Percentiles rank a stretch among this genome's conserved stretches.
Evolutionary conservation across 768 basidiomycete genomes (phyloP).

Genomic region (Cystofilobasidium capitatum): DNA sequence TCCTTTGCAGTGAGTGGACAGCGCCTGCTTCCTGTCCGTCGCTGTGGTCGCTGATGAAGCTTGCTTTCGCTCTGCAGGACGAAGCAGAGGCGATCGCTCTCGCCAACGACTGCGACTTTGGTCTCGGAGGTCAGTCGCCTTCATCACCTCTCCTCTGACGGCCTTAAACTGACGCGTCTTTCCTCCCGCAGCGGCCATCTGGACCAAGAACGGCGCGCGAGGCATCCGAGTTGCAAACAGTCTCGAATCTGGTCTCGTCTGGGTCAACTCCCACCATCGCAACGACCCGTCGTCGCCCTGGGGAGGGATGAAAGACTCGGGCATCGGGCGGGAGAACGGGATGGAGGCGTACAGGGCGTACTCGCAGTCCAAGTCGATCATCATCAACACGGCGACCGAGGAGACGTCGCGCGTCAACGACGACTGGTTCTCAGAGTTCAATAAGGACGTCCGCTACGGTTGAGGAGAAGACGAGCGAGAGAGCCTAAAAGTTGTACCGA

Average conservation of each 20-base stretch:
- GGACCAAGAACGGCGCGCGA: constrained; percentile 64
- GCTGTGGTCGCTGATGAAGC: neutral
- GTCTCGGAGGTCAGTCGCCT: constrained; percentile 46
- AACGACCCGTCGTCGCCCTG: constrained; percentile 85
- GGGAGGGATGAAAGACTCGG: constrained; percentile 86
- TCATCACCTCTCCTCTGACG: neutral
- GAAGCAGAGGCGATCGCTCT: constrained; percentile 58
- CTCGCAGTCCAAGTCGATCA: constrained; percentile 61
- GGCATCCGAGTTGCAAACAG: constrained; percentile 63
- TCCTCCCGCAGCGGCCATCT: constrained; percentile 50
- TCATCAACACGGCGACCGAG: constrained; percentile 59
- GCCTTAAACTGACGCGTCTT: neutral
- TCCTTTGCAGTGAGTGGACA: constrained; percentile 46
- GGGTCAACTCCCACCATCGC: constrained; percentile 82
- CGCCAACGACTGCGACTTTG: constrained; percentile 70
- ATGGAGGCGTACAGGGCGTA: constrained; percentile 67
- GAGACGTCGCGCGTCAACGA: constrained; percentile 53
- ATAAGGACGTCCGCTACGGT: constrained; percentile 9
- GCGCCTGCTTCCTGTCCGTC: neutral
- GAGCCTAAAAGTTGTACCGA: too few species aligned
- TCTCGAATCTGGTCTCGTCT: constrained; percentile 67
- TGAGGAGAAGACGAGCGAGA: too few species aligned
- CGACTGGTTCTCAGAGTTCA: constrained; percentile 48
- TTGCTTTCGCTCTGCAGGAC: constrained; percentile 40
- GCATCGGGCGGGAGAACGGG: constrained; percentile 78